Conservation (phyloP, 306 rosid genomes). For the Leucaena leucocephala region DNA sequence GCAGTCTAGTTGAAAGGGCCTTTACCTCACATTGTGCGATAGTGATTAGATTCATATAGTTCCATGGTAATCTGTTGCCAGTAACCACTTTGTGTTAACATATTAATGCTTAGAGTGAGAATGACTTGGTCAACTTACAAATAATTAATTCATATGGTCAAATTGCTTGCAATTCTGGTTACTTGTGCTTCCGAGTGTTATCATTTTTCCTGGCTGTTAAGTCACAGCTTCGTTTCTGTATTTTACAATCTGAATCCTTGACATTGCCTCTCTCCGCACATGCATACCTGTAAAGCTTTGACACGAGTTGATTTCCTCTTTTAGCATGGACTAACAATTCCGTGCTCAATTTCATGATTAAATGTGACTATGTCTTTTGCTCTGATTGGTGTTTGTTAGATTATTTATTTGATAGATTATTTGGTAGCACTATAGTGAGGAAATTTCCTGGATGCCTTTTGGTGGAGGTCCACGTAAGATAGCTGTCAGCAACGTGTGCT, state of each 20-base stretch:
- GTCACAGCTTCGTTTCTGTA: conserved; percentile 11
- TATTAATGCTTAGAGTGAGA: not conserved
- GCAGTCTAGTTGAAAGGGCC: not conserved
- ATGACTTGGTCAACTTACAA: not conserved
- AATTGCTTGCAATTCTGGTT: conserved; percentile 9
- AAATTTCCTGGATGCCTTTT: conserved; percentile 32
- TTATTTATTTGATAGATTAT: conserved; percentile 26
- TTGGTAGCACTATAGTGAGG: not conserved
- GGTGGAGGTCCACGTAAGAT: conserved; percentile 28
- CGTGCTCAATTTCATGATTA: conserved; percentile 15
- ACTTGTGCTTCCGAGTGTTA: conserved; percentile 15
- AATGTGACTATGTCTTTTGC: conserved; percentile 30
- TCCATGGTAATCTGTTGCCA: not conserved
- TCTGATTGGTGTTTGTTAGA: conserved; percentile 24
- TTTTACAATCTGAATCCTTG: conserved; percentile 15
- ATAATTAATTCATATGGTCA: conserved; percentile 26
- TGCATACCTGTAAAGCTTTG: not conserved
- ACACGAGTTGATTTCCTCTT: conserved; percentile 19
- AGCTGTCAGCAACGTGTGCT: conserved; percentile 57
- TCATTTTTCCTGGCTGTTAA: conserved; percentile 13
- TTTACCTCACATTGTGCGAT: conserved; percentile 1
- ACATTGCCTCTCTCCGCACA: conserved; percentile 16
- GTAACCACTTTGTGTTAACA: not conserved
- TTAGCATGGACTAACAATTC: conserved; percentile 20
- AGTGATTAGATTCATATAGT: conserved; percentile 8